Evolutionary conservation across 371 early-diverging fungal genomes (phyloP), one percentile per base, ranked within the genome.

Genomic region (Chytridium lagenaria): DNA sequence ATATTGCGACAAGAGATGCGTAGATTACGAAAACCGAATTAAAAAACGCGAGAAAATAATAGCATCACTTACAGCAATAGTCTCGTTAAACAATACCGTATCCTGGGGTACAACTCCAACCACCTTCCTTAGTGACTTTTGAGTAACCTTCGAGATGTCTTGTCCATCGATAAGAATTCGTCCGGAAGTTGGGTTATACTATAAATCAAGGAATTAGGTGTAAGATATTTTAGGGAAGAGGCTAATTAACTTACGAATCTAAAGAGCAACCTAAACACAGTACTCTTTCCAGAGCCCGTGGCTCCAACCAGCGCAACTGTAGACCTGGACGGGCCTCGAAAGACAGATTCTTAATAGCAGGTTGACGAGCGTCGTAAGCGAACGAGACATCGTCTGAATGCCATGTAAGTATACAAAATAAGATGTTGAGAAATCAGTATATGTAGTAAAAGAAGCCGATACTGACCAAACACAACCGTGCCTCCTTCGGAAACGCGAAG

Each of bases 111-210:
- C 86, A 61, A 88, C 85, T 0, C 87, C 83, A 49, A 90, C 82
- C n/a, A 72, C 59, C 23, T 72, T 49, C 10, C 87, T 76, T 23
- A 85, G 79, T 1, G 77, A 74, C 33, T 61, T 61, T 23, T 61
- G 63, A 34, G 33, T 61, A 28, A 61, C 63, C 63, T 12, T 38
- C 7, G 33, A 7, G 38, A 55, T 63, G 73, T 95, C 92, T 80
- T 92, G 92, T 0, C 94, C 96, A 76, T 98, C 96, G 59, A 99
- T 90, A 72, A 85, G 77, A 44, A 99, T 95, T 28, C 86, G 83
- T 31, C 99, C 99, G 3, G 81, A 74, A 37, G 86, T 83, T 3
- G 92, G 89, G 68, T 95, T 93, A 77, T 97, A 95, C 74, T 74
- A 1, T n/a, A 22, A 15, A 2, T 2, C 30, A 50, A 23, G 23